Base-by-base conservation (phyloP, 176 grass and related monocot species). In the Musa schizocarpa region DNA sequence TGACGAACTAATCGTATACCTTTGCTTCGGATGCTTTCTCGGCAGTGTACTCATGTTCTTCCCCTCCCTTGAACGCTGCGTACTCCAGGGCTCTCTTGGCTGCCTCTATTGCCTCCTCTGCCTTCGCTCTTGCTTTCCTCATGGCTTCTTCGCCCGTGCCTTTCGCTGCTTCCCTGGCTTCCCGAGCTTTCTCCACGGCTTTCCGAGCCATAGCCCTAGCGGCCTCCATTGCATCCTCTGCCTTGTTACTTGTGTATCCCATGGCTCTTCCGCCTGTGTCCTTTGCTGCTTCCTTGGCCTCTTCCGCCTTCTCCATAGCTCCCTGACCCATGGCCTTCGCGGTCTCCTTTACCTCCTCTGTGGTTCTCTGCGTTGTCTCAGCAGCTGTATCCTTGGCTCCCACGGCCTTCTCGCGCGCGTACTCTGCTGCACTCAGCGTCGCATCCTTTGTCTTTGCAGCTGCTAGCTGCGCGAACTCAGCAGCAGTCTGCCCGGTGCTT, bases 381-480 rank as follows among this genome's bases (percentile, higher is more conserved):
- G 83, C 9, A 50, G 87, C 81, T 43, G 13, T 72, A 24, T 92
- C 89, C 73, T 89, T 96, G 20, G 87, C 81, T 50, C 88, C 90
- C 19, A 56, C 83, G 0, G 83, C 89, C 19, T 85, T 87, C 63
- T 79, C 48, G 76, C 88, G 79, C 19, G 89, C 79, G 68, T 88
- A 88, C 51, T 58, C 87, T 0, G 76, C 89, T 14, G 85, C 68
- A 0, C 52, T 75, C 68, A 82, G 64, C 13, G 89, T 86, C 14
- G 53, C 29, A 2, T 89, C 92, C 76, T 79, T 92, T 0, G 82
- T 76, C 68, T 88, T 92, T 55, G 67, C 80, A 0, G 85, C 85
- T 1, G 85, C 81, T n/a, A 76, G 51, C 81, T 27, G 81, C 2
- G 72, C 85, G 79, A 84, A 86, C 50, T 84, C 87, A 0, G 74